Percentiles rank a stretch among this genome's conserved stretches.
These are phyloP conservation scores for Calycina herbarum DNA, from an alignment of 2,329 filamentous ascomycete genomes.

Conservation along the genomic window DNA sequence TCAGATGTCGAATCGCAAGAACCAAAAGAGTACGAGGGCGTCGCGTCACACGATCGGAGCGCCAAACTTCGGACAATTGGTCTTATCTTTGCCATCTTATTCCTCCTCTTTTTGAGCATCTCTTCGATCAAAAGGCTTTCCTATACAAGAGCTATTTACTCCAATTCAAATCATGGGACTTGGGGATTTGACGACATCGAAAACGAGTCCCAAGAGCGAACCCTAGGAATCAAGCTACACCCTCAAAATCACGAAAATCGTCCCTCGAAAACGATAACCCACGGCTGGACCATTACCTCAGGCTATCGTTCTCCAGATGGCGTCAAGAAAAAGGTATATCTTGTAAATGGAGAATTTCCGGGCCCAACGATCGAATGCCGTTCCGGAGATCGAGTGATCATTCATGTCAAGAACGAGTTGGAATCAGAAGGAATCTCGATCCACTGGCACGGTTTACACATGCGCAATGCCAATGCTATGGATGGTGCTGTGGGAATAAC, in stretches of 20 bases:
- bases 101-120: constrained; percentile 9
- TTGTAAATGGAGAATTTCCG: constrained; percentile 51
- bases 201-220: background rate
- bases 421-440: constrained; percentile 47
- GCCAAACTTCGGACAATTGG: constrained; percentile 15
- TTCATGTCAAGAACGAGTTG: constrained; percentile 52
- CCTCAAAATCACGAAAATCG: constrained; percentile 46
- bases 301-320: constrained; percentile 47
- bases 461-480: constrained; percentile 54
- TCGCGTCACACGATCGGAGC: constrained; percentile 6
- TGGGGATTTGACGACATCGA: background rate
- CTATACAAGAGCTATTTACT: background rate
- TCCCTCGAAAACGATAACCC: constrained; percentile 35
- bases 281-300: constrained; percentile 45
- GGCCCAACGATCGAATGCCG: constrained; percentile 45
- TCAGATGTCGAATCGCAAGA: background rate
- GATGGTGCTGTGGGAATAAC: constrained; percentile 58
- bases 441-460: constrained; percentile 62
- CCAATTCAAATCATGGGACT: background rate
- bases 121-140: background rate
- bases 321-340: constrained; percentile 49
- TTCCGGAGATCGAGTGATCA: constrained; percentile 49
- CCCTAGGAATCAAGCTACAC: constrained; percentile 37
- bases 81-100: constrained; percentile 13
- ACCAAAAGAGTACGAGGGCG: background rate